Evolutionary conservation across 2,329 filamentous ascomycete genomes (phyloP).

Genomic region (Fusarium pininemorale): DNA sequence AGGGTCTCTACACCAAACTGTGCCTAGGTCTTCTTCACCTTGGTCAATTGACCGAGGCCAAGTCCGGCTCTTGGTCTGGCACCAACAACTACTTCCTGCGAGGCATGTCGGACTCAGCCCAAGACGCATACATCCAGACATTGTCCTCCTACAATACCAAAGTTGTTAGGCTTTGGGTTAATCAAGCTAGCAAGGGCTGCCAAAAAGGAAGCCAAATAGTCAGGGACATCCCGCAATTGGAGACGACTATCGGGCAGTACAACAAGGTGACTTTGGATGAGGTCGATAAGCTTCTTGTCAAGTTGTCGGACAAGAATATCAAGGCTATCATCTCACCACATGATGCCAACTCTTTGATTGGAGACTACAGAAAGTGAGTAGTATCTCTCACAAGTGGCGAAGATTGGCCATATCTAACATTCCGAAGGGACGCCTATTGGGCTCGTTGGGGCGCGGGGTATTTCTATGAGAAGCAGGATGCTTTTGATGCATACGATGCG

Average conservation of each 20-base stretch:
- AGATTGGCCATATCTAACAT: fast-evolving
- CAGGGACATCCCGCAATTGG: background rate
- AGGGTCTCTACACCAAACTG: fast-evolving
- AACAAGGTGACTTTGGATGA: background rate
- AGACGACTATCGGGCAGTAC: background rate
- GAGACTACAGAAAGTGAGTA: background rate
- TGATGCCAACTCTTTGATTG: background rate
- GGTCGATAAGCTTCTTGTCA: background rate
- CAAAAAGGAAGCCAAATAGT: background rate
- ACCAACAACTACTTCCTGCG: background rate
- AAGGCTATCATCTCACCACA: background rate
- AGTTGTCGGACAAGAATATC: background rate
- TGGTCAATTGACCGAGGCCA: background rate
- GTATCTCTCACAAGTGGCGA: fast-evolving
- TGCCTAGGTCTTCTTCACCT: background rate
- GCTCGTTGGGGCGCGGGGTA: background rate
- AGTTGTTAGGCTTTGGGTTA: background rate
- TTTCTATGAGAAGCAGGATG: background rate
- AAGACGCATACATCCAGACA: background rate
- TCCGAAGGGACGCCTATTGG: background rate
- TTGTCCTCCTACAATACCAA: background rate
- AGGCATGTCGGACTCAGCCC: background rate
- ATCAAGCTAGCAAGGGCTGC: background rate
- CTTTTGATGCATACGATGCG: background rate
- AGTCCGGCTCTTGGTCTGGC: background rate